These are phyloP conservation scores for Fusarium tupiense DNA, from an alignment of 2,329 filamentous ascomycete genomes.

Conservation along the genomic window DNA sequence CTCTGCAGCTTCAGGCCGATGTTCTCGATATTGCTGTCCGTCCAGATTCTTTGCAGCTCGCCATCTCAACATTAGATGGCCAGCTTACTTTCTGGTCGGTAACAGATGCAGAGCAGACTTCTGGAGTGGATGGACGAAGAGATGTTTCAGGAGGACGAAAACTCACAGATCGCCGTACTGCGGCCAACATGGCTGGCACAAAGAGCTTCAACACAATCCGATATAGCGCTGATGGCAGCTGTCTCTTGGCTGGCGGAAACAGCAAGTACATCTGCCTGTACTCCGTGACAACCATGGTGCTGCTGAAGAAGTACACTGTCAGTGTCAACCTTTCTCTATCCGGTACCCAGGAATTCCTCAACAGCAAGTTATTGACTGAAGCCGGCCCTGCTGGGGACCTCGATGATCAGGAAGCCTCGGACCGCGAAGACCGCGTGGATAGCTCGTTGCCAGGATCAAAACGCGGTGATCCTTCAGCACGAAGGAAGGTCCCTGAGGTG, in stretches of 20 bases:
- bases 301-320: slow-evolving; percentile 95
- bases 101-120: slow-evolving; percentile 84
- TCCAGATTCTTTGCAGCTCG: slow-evolving; percentile 90
- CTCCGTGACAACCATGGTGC: slow-evolving; percentile 89
- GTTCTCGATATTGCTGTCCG: slow-evolving; percentile 87
- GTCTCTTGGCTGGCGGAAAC: slow-evolving; percentile 89
- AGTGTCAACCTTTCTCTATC: slow-evolving; percentile 95
- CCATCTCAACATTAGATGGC: slow-evolving; percentile 91
- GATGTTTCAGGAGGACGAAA: slow-evolving; percentile 95
- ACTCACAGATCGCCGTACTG: slow-evolving; percentile 85
- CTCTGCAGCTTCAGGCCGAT: slow-evolving; percentile 90
- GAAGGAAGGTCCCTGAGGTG: slow-evolving; percentile 82
- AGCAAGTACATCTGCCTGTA: slow-evolving; percentile 99
- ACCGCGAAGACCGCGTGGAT: slow-evolving; percentile 86
- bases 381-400: slow-evolving; percentile 86
- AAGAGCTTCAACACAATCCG: slow-evolving; percentile 89
- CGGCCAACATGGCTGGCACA: slow-evolving; percentile 88
- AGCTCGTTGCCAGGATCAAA: slow-evolving; percentile 84
- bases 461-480: slow-evolving; percentile 81
- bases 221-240: slow-evolving; percentile 93
- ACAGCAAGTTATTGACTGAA: slow-evolving; percentile 91
- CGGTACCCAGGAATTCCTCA: slow-evolving; percentile 96
- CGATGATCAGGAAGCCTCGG: slow-evolving; percentile 88
- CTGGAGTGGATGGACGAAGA: slow-evolving; percentile 86
- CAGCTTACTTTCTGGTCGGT: slow-evolving; percentile 96